Base-by-base conservation (phyloP, 176 grass and related monocot species). In the Cenchrus fungigraminus region DNA sequence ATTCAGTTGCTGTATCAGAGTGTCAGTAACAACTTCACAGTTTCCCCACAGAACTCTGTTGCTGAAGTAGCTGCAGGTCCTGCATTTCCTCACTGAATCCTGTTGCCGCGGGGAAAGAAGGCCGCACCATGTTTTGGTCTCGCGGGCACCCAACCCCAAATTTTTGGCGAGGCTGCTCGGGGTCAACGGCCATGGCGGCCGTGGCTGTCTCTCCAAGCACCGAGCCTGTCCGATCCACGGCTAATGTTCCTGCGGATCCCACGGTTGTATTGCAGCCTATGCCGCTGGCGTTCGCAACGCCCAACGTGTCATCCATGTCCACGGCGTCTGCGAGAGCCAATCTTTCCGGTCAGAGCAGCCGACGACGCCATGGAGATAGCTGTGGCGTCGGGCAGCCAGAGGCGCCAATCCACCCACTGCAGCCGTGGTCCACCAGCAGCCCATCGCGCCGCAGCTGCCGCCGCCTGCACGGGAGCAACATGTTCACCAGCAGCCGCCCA, bases 31-130 rank as follows among this genome's bases (percentile, higher is more conserved):
- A 64, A 53, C 12, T 54, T 86, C 61, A 82, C 34, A 82, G 37
- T 11, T 77, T 86, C 6, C 65, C 71, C 8, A 8, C 79, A 20
- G 72, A 82, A 16, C 1, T 49, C 14, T 67, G 52, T 2, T 78
- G 45, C 22, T 17, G 8, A 6, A 52, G 79, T 79, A 66, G 3
- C 49, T 73, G 59, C 11, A 97, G 79, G 16, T 79, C 84, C 37
- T 84, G 60, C 89, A 91, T 95, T 13, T 92, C 79, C 40, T 63
- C 65, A 79, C 56, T 89, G 52, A 98, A 93, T 2, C 59, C 60
- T 20, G 22, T 25, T 25, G 25, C 25, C 25, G 25, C 25, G 25
- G 25, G 25, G 25, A 25, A 25, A 25, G 25, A 25, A 25, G 25
- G 25, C 25, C 25, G 25, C 25, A 25, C 25, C 25, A 25, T 25